Evolutionary conservation across 1,284 basidiomycete genomes (phyloP), one percentile per base, ranked within the genome.

Genomic region (Microbotryomycetes sp.): DNA sequence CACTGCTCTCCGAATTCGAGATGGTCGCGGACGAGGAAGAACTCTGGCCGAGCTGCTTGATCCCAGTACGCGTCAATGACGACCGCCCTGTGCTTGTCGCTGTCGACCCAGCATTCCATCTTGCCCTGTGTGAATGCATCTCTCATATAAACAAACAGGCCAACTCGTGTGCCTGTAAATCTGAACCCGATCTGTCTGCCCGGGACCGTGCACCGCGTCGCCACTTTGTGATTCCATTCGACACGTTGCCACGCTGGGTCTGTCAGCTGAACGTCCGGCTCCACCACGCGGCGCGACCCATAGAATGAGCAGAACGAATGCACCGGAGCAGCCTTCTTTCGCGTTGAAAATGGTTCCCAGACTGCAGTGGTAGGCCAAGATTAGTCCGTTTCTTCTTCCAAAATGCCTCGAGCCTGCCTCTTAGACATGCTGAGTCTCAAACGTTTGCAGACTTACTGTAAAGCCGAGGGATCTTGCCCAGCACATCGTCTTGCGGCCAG

Each of bases 101-200:
- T 9, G 18, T 41, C 35, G 18, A 41, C 18, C 35, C 35, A 41
- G 18, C 35, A 41, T 41, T 11, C 35, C 9, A 41, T 9, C 18
- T 41, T 41, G 18, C 35, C 35, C 18, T 41, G 35, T 11, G 9
- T 41, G 9, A 41, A 41, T 11, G 9, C 35, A 41, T 41, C 18
- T 41, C 35, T 52, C 27, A 23, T 52, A 28, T 55, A 65, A 24
- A 65, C 58, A 28, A 67, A 67, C 11, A 67, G 1, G 15, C 66
- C 63, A 9, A 67, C 51, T 27, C 48, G 26, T 4, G 66, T 56
- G 9, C 35, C 35, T 11, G 18, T 18, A 41, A 41, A 41, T 9
- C 18, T 41, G 35, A 41, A 41, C 9, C 35, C 18, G 18, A 41
- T 41, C 18, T 41, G 35, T 41, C 18, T 41, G 35, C 18, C 18